Base-by-base conservation (phyloP, 495 filamentous ascomycete genomes). In the Lophiotrema nucula region DNA sequence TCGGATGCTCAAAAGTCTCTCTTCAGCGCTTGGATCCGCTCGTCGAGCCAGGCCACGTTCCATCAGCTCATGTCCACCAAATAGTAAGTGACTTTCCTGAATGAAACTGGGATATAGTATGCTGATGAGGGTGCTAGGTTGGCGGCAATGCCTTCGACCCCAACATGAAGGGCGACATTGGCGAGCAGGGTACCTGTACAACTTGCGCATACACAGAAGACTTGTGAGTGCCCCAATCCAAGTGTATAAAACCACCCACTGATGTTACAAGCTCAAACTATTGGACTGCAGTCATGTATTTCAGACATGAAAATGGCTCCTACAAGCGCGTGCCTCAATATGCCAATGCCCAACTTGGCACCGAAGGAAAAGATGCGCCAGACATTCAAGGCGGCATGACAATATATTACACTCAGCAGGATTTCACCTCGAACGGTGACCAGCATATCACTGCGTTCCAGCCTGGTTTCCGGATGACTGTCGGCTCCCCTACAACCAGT, bases 381-480 rank as follows among this genome's bases (percentile, higher is more conserved):
- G 71, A 73, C 26, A 77, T 77, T 59, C 74, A 72, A 41, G 76
- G 78, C 11, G 78, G 75, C 44, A 74, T 77, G 70, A 77, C 74
- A 23, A 67, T 78, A 45, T 76, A 80, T 62, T 80, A 77, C 42
- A 75, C 75, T 2, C 61, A 64, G 26, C 46, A 64, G 8, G 71
- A 74, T 62, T 72, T 77, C 53, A 71, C 77, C 49, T 72, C 74
- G 31, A 70, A 58, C 53, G 73, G 72, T 12, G 73, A 78, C 42
- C 68, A 73, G 41, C 47, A 66, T 42, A 79, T 80, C 45, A 78
- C 69, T 0, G 65, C 73, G 1, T 80, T 80, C 71, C 65, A 67
- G 57, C 76, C 76, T 2, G 77, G 78, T 33, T 81, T 81, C 74
- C 77, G 78, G 48, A 81, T 81, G 78, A 76, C 75, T 0, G 76